Evolutionary conservation across 352 stramenopile genomes (phyloP), one percentile per base, ranked within the genome.

Genomic region (Halophytophthora batemanensis): DNA sequence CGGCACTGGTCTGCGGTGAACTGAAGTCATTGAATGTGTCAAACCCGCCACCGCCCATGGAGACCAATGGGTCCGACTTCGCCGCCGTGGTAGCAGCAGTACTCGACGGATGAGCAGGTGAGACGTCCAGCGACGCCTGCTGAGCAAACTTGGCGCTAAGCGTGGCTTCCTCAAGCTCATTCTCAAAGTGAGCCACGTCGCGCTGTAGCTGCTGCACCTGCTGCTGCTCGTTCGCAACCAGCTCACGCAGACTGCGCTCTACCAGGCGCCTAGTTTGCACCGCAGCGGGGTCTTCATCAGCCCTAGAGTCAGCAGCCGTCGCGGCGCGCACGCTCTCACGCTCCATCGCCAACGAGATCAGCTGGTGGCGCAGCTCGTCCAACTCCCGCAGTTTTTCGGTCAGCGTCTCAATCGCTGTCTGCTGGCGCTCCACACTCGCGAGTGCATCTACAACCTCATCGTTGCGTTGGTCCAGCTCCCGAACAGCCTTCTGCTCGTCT

Each of bases 341-440:
- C 53, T 88, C 89, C 59, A 86, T 82, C 11, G 73, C 63, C 12
- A 92, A 61, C 44, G 66, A 60, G 23, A 92, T 73, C 5, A 92
- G 59, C 47, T 92, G 77, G 23, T 84, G 69, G 19, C 82, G 82
- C 23, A 90, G 54, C 52, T 89, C 79, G 46, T 92, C 79, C 17
- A 92, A 56, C 53, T 86, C 75, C 15, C 69, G 74, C 29, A 92
- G 44, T 37, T 87, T 86, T 22, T 86, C 67, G 1, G 72, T 71
- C 28, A 92, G 59, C 28, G 67, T 55, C 53, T 87, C 77, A 34
- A 92, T 75, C 6, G 71, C 50, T 13, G 59, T 63, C 64, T 90
- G 82, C 39, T 87, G 89, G 48, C 63, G 63, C 51, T 87, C 73
- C n/a, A 89, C 63, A 50, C 53, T 48, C 14, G 66, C 45, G 14